These are phyloP conservation scores for Rhododendron henanense DNA, from an alignment of 148 eudicot genomes.

Conservation along the genomic window DNA sequence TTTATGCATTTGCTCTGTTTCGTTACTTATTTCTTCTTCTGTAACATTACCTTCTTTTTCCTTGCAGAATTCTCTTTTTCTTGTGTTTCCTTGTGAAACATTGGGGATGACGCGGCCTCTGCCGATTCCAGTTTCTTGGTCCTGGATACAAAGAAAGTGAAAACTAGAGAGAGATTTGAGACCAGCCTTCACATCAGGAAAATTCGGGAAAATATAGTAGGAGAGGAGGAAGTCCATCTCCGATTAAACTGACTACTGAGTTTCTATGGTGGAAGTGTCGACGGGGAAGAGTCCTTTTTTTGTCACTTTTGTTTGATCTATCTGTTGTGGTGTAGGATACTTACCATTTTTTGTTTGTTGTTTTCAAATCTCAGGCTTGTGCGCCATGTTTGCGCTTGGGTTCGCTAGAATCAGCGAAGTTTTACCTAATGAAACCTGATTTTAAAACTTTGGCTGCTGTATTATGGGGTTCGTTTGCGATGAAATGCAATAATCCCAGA, in stretches of 20 bases:
- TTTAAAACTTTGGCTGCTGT: background rate
- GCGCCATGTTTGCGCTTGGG: background rate
- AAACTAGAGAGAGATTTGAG: background rate
- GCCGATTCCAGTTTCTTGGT: background rate
- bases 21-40: background rate
- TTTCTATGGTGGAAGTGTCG: background rate
- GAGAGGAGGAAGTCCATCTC: too few relatives aligned
- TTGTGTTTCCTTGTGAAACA: background rate
- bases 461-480: background rate
- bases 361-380: background rate
- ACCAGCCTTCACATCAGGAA: too few relatives aligned
- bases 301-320: too few relatives aligned
- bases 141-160: background rate
- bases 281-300: background rate
- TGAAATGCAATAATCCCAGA: background rate
- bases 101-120: background rate
- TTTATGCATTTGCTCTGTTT: background rate
- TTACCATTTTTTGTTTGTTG: too few relatives aligned
- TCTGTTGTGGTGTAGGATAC: background rate
- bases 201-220: too few relatives aligned
- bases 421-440: background rate
- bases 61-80: background rate
- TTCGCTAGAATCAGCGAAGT: background rate
- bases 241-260: too few relatives aligned
- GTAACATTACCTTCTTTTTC: too few relatives aligned